Base-by-base conservation (phyloP, 805 yeast species). In the Metschnikowia amazonensis region DNA sequence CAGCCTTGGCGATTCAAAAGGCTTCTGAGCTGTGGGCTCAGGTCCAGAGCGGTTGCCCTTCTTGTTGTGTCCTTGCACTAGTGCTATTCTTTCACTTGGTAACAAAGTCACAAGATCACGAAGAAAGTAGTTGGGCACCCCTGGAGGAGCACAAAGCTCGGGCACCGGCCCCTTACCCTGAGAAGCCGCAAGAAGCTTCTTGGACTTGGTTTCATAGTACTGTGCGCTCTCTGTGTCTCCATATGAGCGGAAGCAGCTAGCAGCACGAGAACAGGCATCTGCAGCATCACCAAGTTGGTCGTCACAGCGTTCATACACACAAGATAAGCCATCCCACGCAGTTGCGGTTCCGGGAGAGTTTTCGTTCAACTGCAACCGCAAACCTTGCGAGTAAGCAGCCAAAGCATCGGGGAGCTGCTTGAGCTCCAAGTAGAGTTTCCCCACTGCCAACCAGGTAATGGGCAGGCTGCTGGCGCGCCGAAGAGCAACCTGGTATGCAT, bases 381-480 rank as follows among this genome's bases (percentile, higher is more conserved):
- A 72, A 2, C 85, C 86, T 58, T 81, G 85, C 0, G 85, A 76
- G 56, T 79, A 82, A 2, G 87, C 86, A 5, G 82, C 80, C 42
- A 82, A 64, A 0, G 88, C 82, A 56, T 82, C 88, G 3, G 81
- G 76, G 20, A 82, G 59, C 60, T 82, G 88, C 37, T 77, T 77
- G 51, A 81, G 64, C 49, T 74, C 74, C 45, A 82, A 60, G 55
- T 82, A 82, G 40, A 83, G 65, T 10, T 78, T 72, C 3, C 86
- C 89, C 24, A 82, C 80, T 0, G 83, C 80, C 28, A 82, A 63
- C 89, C 88, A 82, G 2, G 84, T 76, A 41, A 80, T 65, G n/a
- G 86, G 80, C 11, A 75, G 72, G 13, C 65, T 62, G 16, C 80
- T 74, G 0, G 81, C 79, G 36, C 77, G 71, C 50, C 76, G 66